These are phyloP conservation scores for Picochlorum sp. DNA, from an alignment of 139 green algal genomes.

Conservation along the genomic window DNA sequence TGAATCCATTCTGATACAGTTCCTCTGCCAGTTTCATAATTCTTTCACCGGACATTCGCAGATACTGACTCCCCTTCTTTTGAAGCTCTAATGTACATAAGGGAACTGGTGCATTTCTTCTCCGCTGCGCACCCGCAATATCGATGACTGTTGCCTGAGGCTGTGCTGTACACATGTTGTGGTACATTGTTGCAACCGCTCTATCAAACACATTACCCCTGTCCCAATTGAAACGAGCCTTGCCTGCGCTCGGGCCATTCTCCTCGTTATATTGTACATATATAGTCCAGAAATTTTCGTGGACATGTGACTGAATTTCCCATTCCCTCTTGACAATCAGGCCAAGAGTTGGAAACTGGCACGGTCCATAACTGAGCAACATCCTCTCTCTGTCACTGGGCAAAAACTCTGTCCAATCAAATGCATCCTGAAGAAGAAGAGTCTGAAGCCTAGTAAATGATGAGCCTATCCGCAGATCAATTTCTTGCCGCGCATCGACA, in stretches of 20 bases:
- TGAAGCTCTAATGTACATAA: slow-evolving; percentile 95
- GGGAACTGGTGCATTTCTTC: slow-evolving; percentile 60
- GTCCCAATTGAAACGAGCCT: slow-evolving; percentile 66
- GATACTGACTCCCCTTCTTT: slow-evolving; percentile 68
- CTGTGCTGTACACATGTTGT: slow-evolving; percentile 52
- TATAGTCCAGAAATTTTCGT: slow-evolving; percentile 91
- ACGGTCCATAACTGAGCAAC: slow-evolving; percentile 88
- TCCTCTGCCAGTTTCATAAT: slow-evolving; percentile 96
- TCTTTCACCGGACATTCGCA: slow-evolving; percentile 66
- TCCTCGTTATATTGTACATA: slow-evolving; percentile 17
- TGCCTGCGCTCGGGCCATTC: background rate
- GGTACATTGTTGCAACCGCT: slow-evolving; percentile 58
- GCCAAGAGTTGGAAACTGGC: slow-evolving; percentile 96
- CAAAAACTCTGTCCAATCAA: slow-evolving; percentile 47
- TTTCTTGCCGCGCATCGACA: slow-evolving; percentile 90
- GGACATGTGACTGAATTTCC: slow-evolving; percentile 84
- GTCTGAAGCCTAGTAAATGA: slow-evolving; percentile 96
- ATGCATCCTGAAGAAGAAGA: slow-evolving; percentile 79
- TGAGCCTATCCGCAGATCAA: slow-evolving; percentile 91
- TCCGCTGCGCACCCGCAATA: slow-evolving; percentile 42
- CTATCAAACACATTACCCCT: slow-evolving; percentile 82
- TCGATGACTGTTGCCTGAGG: slow-evolving; percentile 5
- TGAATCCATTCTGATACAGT: slow-evolving; percentile 91
- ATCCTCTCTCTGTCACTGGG: slow-evolving; percentile 15
- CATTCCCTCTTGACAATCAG: slow-evolving; percentile 94